These are phyloP conservation scores for Apiospora rasikravindrae DNA, from an alignment of 2,329 filamentous ascomycete genomes.

Conservation along the genomic window DNA sequence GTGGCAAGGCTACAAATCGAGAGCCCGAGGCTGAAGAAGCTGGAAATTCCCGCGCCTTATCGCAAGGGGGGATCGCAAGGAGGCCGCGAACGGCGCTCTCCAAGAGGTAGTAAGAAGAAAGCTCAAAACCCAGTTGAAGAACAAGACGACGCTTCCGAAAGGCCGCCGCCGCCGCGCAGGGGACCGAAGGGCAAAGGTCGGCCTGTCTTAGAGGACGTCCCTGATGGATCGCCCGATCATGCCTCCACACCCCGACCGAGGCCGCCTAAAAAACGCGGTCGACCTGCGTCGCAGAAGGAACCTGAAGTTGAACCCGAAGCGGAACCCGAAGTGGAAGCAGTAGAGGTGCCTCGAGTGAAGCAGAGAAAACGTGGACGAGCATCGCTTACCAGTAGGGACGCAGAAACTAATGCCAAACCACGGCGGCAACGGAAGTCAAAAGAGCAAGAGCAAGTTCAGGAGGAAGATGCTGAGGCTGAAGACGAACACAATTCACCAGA, in stretches of 20 bases:
- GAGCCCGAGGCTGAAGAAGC: slow-evolving; percentile 8
- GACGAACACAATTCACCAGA: slow-evolving; percentile 20
- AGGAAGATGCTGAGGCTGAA: slow-evolving; percentile 20
- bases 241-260: neutral
- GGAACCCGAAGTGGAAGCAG: slow-evolving; percentile 25
- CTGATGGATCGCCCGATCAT: neutral
- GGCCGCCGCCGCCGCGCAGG: neutral
- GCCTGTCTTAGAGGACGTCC: neutral
- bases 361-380: slow-evolving; percentile 34
- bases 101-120: neutral
- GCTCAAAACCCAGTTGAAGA: neutral
- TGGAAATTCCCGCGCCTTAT: neutral
- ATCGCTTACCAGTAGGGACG: slow-evolving; percentile 30
- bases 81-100: neutral
- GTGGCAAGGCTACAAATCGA: neutral
- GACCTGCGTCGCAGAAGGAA: neutral
- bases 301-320: slow-evolving; percentile 12
- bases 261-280: slow-evolving; percentile 18
- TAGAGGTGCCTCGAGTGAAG: slow-evolving; percentile 18
- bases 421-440: neutral
- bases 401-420: slow-evolving; percentile 9
- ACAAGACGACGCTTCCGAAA: neutral
- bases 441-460: slow-evolving; percentile 16
- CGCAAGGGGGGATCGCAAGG: slow-evolving; percentile 5
- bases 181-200: neutral